phyloP scores from a whole-genome alignment of 2,329 filamentous ascomycete species.

The Zymoseptoria pseudotritici region DNA sequence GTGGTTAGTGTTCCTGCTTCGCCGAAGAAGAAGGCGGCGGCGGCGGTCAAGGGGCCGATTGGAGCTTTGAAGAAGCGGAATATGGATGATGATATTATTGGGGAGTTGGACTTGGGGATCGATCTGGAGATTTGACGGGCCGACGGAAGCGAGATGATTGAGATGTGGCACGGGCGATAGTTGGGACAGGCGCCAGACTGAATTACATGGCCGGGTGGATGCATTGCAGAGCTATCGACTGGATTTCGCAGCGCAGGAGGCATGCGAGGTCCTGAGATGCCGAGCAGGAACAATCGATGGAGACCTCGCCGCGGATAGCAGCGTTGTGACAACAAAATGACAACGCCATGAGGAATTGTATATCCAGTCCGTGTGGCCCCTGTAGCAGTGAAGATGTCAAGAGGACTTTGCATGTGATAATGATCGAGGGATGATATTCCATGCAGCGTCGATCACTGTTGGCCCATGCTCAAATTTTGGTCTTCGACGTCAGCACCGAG shows the following conservation, averaged over 20 bases:
- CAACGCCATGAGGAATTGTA: not conserved
- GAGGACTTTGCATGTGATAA: not conserved
- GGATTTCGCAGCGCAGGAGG: no score
- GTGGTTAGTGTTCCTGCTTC: constrained; percentile 43
- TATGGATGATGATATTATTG: constrained; percentile 90
- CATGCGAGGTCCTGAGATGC: no score
- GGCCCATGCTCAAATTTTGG: not conserved
- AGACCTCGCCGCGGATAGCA: no score
- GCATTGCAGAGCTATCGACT: no score
- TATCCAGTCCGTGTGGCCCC: not conserved
- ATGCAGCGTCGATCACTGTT: not conserved
- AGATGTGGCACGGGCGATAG: not conserved
- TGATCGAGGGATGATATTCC: not conserved
- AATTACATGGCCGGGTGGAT: not conserved
- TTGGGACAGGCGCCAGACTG: not conserved
- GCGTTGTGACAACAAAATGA: no score
- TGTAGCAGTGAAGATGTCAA: no score
- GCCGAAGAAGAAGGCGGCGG: constrained; percentile 37
- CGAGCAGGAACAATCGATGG: no score
- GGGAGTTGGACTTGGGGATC: constrained; percentile 78
- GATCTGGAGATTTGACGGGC: constrained; percentile 66
- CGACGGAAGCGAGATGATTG: not conserved
- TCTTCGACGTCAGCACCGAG: not conserved
- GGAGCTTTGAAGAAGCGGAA: constrained; percentile 51
- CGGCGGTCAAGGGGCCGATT: constrained; percentile 39